Conservation (phyloP, 495 filamentous ascomycete genomes). For the Tuber indicum region DNA sequence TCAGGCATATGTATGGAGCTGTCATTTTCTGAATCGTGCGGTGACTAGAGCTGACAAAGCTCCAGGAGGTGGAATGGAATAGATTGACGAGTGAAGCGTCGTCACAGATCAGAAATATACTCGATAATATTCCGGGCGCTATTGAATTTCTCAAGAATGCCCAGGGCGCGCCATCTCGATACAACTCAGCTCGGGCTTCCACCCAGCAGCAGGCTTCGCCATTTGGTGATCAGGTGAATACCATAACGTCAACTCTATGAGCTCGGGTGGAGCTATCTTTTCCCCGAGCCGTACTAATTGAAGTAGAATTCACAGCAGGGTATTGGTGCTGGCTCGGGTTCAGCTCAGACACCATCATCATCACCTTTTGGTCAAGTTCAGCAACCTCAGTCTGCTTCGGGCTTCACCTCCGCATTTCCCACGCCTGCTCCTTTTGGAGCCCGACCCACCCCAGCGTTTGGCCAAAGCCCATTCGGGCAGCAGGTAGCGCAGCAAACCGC, state of each 20-base stretch:
- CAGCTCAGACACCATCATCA: not conserved
- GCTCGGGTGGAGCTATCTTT: not conserved
- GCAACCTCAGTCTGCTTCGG: slow-evolving; percentile 11
- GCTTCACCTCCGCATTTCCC: slow-evolving; percentile 27
- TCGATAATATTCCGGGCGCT: slow-evolving; percentile 35
- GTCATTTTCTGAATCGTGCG: not conserved
- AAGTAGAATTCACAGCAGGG: not conserved
- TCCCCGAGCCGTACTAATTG: not conserved
- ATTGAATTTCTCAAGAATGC: slow-evolving; percentile 36
- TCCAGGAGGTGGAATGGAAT: slow-evolving; percentile 34
- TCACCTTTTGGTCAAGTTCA: slow-evolving; percentile 25
- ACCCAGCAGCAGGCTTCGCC: not conserved
- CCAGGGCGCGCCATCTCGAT: slow-evolving; percentile 27
- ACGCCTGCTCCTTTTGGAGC: slow-evolving; percentile 31
- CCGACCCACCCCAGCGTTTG: slow-evolving; percentile 42
- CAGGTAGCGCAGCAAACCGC: not conserved
- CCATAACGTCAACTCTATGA: not conserved
- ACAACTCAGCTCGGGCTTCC: slow-evolving; percentile 10
- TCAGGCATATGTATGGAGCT: slow-evolving; percentile 28
- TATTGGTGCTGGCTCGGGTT: not conserved
- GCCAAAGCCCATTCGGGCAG: slow-evolving; percentile 43
- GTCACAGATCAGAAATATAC: slow-evolving; percentile 37
- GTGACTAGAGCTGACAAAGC: slow-evolving; percentile 13
- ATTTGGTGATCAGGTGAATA: not conserved
- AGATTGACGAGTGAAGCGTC: slow-evolving; percentile 29